Evolutionary conservation across 1,139 yeast genomes (phyloP), one percentile per base, ranked within the genome.

Genomic region (Trichomonascaceae sp.): DNA sequence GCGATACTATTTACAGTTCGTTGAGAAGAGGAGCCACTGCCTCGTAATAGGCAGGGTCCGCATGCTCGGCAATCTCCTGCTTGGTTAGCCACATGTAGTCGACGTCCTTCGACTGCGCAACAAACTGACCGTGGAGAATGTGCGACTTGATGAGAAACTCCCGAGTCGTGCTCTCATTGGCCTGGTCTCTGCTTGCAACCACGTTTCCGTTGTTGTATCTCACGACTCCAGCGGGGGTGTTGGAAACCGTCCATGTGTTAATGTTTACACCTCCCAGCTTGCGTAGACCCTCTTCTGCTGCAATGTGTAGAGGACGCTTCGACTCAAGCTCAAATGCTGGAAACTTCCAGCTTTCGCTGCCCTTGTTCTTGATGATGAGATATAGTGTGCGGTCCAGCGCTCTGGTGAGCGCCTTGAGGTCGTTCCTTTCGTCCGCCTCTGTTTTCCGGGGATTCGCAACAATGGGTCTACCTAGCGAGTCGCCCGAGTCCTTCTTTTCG

Each of bases 231-330:
- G 89, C 77, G 29, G 98, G 98, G 8, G 80, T 78, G 41, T 73
- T 74, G 17, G 97, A 82, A 13, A 89, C 94, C 15, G 82, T 74
- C 80, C 93, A 89, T 33, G 87, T 78, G 56, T 84, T 79, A 53
- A 89, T 71, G 37, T 67, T 58, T 13, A 66, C 70, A 27, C 95
- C 95, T 17, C 95, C 95, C 26, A 80, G 51, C 26, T 60, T 51
- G 53, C 73, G 67, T 39, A 89, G 59, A 1, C 93, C 93, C 34
- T 69, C 59, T 55, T 82, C 85, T 3, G 94, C 95, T 31, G 75
- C 67, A 37, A 60, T 63, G 54, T 84, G 89, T 48, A 85, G 67
- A 17, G 87, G 72, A 32, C 59, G 60, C 18, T 59, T 45, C 26
- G 59, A 60, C 11, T 48, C 40, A 2, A 69, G 62, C 3, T 60